phyloP scores from a whole-genome alignment of 1,284 basidiomycete species.

The Grifola frondosa region DNA sequence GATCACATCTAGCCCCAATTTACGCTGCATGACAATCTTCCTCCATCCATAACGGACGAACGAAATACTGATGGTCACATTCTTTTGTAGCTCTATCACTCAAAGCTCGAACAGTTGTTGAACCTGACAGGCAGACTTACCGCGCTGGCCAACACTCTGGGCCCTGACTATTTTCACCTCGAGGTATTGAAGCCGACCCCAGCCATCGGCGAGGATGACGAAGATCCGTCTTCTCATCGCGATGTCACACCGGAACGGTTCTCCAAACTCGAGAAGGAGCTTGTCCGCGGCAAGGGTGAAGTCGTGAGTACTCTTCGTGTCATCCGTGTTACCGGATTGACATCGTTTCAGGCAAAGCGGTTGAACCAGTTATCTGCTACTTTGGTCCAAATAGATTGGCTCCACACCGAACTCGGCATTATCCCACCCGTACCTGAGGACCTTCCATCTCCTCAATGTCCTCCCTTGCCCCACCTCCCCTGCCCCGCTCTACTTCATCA shows the following conservation, averaged over 20 bases:
- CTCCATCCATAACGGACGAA: too few species aligned
- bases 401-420: conserved; percentile 79
- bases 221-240: conserved; percentile 43
- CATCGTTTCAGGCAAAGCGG: conserved; percentile 55
- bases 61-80: not conserved
- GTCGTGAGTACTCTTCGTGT: conserved; percentile 49
- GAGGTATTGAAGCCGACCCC: conserved; percentile 54
- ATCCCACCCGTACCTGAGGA: conserved; percentile 52
- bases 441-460: conserved; percentile 42
- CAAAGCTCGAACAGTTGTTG: conserved; percentile 73
- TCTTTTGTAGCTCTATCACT: conserved; percentile 61
- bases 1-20: too few species aligned
- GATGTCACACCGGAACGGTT: conserved; percentile 80
- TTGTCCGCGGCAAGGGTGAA: conserved; percentile 77
- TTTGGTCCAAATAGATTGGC: conserved; percentile 74
- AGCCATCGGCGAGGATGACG: conserved; percentile 42
- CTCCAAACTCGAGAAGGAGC: conserved; percentile 74
- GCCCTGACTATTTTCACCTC: conserved; percentile 53
- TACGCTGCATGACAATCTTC: not conserved
- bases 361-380: conserved; percentile 59
- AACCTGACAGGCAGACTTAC: conserved; percentile 64
- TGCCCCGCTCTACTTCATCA: conserved; percentile 41
- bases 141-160: conserved; percentile 58
- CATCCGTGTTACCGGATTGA: not conserved
- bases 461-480: conserved; percentile 33